Base-by-base conservation (phyloP, 2,329 filamentous ascomycete genomes). In the Ophiostoma triangulosporum region DNA sequence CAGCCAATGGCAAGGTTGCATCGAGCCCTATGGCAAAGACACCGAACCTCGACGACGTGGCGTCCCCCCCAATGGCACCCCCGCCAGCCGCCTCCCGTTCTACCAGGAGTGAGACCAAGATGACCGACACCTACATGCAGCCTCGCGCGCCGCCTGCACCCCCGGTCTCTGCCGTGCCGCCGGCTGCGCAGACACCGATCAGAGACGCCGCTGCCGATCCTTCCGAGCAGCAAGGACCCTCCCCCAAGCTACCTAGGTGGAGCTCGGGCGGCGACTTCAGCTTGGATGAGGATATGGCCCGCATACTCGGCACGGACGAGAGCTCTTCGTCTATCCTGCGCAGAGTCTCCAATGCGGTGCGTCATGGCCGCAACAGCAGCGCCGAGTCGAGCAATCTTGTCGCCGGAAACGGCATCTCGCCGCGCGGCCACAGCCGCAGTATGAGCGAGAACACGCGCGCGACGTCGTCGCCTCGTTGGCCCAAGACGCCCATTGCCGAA, bases 271-370 rank as follows among this genome's bases (percentile, higher is more conserved):
- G 83, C 53, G 89, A 95, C 59, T 93, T 96, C 63, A 93, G 86
- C 56, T 82, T 95, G 83, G 91, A 97, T 59, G 90, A 96, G 66
- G 93, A 97, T 64, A 88, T 96, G 80, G 86, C 87, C 52, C 84
- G 90, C 54, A 91, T 96, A 55, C 74, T 95, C 56, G 85, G 82
- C 38, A 83, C 80, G 20, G 88, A 91, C 56, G 86, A 89, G 64
- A 74, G 77, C 43, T 84, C 81, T 31, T 83, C 87, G 26, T 91
- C 87, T 1, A 86, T 96, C 57, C 73, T 97, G 57, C 86, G 88
- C 54, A 82, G 88, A 51, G 86, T 96, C 38, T 97, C 93, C 7
- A 95, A 95, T 64, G 90, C 88, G 50, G 89, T 96, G 54, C 87
- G 89, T 58, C 93, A 97, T 67, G 89, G 89, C 53, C 84, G 93